These are phyloP conservation scores for Ophiobolus disseminans DNA, from an alignment of 2,329 filamentous ascomycete genomes.

Conservation along the genomic window DNA sequence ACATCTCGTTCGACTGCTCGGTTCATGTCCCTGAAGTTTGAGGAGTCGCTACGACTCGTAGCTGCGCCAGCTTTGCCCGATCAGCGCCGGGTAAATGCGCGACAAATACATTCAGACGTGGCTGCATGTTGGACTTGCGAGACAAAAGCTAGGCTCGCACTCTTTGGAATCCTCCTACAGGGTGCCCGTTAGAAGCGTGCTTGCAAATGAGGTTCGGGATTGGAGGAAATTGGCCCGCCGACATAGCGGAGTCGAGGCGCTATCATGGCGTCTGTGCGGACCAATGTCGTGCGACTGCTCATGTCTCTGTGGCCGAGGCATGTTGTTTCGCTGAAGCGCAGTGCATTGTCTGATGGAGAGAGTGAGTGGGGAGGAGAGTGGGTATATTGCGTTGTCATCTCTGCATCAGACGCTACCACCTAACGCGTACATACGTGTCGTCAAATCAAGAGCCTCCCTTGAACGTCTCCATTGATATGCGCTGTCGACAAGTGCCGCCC, in stretches of 20 bases:
- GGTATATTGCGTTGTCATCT: slow-evolving; percentile 19
- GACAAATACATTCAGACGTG: slow-evolving; percentile 14
- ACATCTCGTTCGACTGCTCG: slow-evolving; percentile 6
- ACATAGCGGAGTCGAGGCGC: slow-evolving; percentile 10
- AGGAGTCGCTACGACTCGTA: neutral
- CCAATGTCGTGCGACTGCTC: slow-evolving; percentile 8
- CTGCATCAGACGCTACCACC: slow-evolving; percentile 20
- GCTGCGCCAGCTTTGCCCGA: slow-evolving; percentile 3
- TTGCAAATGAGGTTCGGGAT: slow-evolving; percentile 10
- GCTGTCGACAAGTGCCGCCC: slow-evolving; percentile 17
- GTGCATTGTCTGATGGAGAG: neutral
- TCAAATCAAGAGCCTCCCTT: slow-evolving; percentile 20
- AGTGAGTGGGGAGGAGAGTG: slow-evolving; percentile 18
- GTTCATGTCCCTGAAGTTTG: slow-evolving; percentile 4
- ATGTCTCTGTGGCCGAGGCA: slow-evolving; percentile 21
- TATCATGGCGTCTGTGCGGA: slow-evolving; percentile 6
- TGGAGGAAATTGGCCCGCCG: slow-evolving; percentile 25
- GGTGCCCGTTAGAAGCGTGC: slow-evolving; percentile 3
- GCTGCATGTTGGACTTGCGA: slow-evolving; percentile 15
- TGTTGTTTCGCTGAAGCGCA: slow-evolving; percentile 16
- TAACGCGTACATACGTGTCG: slow-evolving; percentile 36
- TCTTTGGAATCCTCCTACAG: slow-evolving; percentile 9
- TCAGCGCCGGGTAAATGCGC: slow-evolving; percentile 26
- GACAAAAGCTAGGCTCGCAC: slow-evolving; percentile 6
- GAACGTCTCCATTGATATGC: neutral